Evolutionary conservation across 2,329 filamentous ascomycete genomes (phyloP), one percentile per base, ranked within the genome.

Genomic region (Phoma sp.): DNA sequence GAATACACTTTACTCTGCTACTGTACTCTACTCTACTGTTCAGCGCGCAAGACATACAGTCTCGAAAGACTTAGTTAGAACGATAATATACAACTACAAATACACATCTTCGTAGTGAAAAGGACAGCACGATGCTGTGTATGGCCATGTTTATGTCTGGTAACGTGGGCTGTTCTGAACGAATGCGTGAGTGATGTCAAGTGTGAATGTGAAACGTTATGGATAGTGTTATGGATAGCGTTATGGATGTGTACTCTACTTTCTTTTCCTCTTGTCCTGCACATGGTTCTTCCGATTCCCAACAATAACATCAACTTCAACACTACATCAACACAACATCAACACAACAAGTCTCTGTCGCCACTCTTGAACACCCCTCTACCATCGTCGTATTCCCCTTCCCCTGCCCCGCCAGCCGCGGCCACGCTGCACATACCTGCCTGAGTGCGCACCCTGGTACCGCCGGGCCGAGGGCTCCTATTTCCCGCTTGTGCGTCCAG

Each of bases 401-500:
- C 6, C 15, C 8, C 15, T 40, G 17, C 17, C 9, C 12, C 33
- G n/a, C 17, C 21, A 15, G 10, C 12, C 19, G 15, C 13, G n/a
- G 12, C 36, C 24, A 6, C 9, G 19, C 21, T 17, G 19, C 35
- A 19, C 21, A 35, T 8, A 9, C 19, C 24, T 15, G 4, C 17
- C 12, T 9, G 8, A 2, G 19, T 13, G 13, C 21, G 32, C 31
- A 17, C 3, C 15, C 35, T 21, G 35, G 25, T 21, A 15, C 9
- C 25, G 37, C 22, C 25, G 6, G 15, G 25, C 24, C 4, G 10
- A 2, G 32, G 10, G 9, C 19, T 57, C 44, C 68, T 72, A 72
- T 50, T 68, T 71, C 51, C 66, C 67, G 45, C 62, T 60, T n/a
- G 55, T 55, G 3, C 72, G 63, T 45, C 69, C 73, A 17, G 72